Percentiles rank a stretch among this genome's conserved stretches.
Evolutionary conservation across 2,329 filamentous ascomycete genomes (phyloP).

Genomic region (Ceratocystis huliohia): DNA sequence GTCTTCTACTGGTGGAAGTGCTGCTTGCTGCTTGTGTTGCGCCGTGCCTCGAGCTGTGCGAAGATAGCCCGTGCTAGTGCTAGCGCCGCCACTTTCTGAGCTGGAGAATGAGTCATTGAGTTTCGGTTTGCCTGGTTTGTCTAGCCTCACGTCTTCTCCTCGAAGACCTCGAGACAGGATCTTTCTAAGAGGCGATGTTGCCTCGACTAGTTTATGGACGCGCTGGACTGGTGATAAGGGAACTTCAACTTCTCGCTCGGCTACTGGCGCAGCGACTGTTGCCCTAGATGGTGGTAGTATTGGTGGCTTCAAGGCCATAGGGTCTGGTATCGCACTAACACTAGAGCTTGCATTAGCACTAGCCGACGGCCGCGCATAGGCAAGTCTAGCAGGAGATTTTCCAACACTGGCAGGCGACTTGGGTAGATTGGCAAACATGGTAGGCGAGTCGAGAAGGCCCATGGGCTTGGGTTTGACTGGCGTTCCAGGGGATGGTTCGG

Average conservation of each 20-base stretch:
- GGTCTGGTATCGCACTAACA: constrained; percentile 5
- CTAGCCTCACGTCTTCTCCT: constrained; percentile 17
- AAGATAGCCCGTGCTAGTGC: constrained; percentile 11
- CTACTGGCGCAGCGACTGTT: background rate
- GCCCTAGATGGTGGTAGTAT: constrained; percentile 15
- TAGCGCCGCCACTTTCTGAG: background rate
- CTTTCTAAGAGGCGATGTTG: constrained; percentile 18
- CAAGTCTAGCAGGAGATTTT: constrained; percentile 18
- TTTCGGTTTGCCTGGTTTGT: constrained; percentile 7
- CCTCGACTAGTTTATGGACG: constrained; percentile 17
- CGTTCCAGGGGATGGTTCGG: background rate
- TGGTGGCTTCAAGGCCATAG: constrained; percentile 11
- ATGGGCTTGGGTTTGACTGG: background rate
- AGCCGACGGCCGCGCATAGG: constrained; percentile 17
- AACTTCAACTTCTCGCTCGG: constrained; percentile 14
- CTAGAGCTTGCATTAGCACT: background rate
- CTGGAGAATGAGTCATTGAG: constrained; percentile 14
- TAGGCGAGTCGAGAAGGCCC: constrained; percentile 6
- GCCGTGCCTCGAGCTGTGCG: constrained; percentile 14
- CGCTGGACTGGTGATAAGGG: constrained; percentile 19
- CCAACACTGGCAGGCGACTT: constrained; percentile 19
- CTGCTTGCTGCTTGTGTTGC: constrained; percentile 6
- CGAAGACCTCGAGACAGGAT: constrained; percentile 16
- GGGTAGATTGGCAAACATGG: constrained; percentile 19
- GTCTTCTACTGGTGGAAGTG: constrained; percentile 9